Evolutionary conservation across 331 rosid genomes (phyloP).

Genomic region (Quercus lobata): DNA sequence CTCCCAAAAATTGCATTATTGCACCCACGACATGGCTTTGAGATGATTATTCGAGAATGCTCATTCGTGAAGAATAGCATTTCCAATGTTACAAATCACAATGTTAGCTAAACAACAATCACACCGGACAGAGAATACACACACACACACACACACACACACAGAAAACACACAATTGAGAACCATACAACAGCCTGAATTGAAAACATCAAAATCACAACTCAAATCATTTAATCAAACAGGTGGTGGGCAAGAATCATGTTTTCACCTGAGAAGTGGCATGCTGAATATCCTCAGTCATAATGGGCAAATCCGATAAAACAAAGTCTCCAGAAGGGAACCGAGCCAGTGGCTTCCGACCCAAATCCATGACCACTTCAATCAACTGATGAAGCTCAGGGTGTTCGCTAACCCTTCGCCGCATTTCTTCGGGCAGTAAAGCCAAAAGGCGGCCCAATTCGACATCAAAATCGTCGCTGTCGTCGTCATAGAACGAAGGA

Average conservation of each 20-base stretch:
- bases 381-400: slow-evolving; percentile 61
- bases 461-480: slow-evolving; percentile 55
- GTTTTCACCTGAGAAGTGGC: slow-evolving; percentile 79
- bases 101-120: background rate
- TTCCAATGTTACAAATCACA: background rate
- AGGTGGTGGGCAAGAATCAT: slow-evolving; percentile 1
- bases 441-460: slow-evolving; percentile 72
- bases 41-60: background rate
- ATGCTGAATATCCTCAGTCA: slow-evolving; percentile 64
- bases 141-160: no score
- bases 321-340: slow-evolving; percentile 84
- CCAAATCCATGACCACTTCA: slow-evolving; percentile 95
- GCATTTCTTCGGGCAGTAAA: slow-evolving; percentile 79
- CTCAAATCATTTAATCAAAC: slow-evolving; percentile 18
- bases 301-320: slow-evolving; percentile 61
- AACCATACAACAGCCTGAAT: background rate
- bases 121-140: no score
- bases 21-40: background rate
- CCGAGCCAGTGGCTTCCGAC: slow-evolving; percentile 88
- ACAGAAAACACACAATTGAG: background rate
- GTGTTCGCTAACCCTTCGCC: slow-evolving; percentile 65
- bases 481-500: slow-evolving; percentile 41
- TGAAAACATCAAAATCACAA: background rate
- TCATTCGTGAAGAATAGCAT: background rate
- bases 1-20: background rate